Evolutionary conservation across 2,329 filamentous ascomycete genomes (phyloP), one percentile per base, ranked within the genome.

Genomic region (Metarhizium rileyi): DNA sequence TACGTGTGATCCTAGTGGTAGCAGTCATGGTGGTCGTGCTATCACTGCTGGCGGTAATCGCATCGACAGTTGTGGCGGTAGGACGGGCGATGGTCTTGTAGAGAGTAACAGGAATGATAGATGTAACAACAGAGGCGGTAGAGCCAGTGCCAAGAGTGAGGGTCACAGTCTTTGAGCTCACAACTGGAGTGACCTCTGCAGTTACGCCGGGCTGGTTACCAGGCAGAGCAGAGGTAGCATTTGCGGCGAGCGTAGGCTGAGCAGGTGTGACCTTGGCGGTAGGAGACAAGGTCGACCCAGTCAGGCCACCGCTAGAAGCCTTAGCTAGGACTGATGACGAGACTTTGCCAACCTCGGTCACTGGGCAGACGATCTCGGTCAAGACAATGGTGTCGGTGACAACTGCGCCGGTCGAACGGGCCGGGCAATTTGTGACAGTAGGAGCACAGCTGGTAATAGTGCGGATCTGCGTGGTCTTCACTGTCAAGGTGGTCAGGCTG

Each of bases 401-500:
- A 44, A 65, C 56, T 48, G 60, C 53, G 50, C 62, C 61, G 47
- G 57, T 52, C 59, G 61, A 44, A 51, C 59, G 48, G 50, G 46
- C 63, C 49, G 70, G 69, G 66, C 78, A 82, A 77, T 80, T 68
- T 64, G 77, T 78, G 61, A 79, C 71, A 50, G 73, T 76, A 50
- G 78, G 68, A 54, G 70, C 75, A 62, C 78, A 81, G 51, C 75
- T 78, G 58, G 72, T 80, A 66, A 81, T 70, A 64, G 78, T 81
- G 53, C 75, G 67, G 55, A 78, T 66, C 61, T 76, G 66, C 51
- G 76, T 80, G 61, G 71, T 66, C 69, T 74, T 71, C 67, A 80
- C 69, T 56, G 76, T 71, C 52, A 71, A 55, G 35, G 71, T 72
- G 48, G 69, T 72, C 56, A 61, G 51, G 49, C 28, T 51, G 35